A percentile compares a stretch with the other conserved stretches of the same genome.
phyloP scores from a whole-genome alignment of 306 rosid genomes.

The Sicyos edulis region DNA sequence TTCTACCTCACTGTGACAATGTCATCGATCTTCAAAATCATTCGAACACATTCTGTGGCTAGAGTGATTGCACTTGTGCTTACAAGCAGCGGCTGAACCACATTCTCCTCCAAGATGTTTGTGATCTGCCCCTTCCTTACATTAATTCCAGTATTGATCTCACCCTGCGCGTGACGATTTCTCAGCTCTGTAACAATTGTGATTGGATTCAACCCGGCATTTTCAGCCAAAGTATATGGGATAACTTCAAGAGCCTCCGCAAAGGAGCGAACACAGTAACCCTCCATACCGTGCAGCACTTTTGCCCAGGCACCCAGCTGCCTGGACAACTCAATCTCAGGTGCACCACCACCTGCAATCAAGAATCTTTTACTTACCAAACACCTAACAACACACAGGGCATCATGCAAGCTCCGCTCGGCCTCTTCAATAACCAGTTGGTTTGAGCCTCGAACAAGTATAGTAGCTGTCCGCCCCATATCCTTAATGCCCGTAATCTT shows the following conservation, averaged over 20 bases:
- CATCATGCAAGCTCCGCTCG: slow-evolving; percentile 90
- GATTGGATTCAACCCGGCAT: slow-evolving; percentile 92
- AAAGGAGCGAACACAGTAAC: slow-evolving; percentile 74
- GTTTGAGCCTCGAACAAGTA: slow-evolving; percentile 87
- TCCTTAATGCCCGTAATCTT: slow-evolving; percentile 86
- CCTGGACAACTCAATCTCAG: slow-evolving; percentile 91
- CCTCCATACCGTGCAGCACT: slow-evolving; percentile 98
- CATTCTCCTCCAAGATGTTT: slow-evolving; percentile 96
- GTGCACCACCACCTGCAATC: slow-evolving; percentile 98
- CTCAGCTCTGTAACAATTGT: slow-evolving; percentile 93
- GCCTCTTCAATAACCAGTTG: slow-evolving; percentile 86
- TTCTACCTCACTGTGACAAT: slow-evolving; percentile 84
- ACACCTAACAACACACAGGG: slow-evolving; percentile 94
- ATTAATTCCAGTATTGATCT: slow-evolving; percentile 87
- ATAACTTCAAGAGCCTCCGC: slow-evolving; percentile 98
- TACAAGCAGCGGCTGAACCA: slow-evolving; percentile 97
- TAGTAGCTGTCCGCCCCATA: slow-evolving; percentile 85
- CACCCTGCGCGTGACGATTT: slow-evolving; percentile 93
- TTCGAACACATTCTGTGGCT: slow-evolving; percentile 95
- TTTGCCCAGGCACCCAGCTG: slow-evolving; percentile 99
- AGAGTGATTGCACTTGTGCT: slow-evolving; percentile 92
- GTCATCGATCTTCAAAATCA: slow-evolving; percentile 98
- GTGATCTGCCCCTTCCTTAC: slow-evolving; percentile 99
- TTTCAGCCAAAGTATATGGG: slow-evolving; percentile 90
- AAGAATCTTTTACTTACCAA: slow-evolving; percentile 80